phyloP scores from a whole-genome alignment of 176 grass and related monocot genomes.

The Luzula sylvatica region DNA sequence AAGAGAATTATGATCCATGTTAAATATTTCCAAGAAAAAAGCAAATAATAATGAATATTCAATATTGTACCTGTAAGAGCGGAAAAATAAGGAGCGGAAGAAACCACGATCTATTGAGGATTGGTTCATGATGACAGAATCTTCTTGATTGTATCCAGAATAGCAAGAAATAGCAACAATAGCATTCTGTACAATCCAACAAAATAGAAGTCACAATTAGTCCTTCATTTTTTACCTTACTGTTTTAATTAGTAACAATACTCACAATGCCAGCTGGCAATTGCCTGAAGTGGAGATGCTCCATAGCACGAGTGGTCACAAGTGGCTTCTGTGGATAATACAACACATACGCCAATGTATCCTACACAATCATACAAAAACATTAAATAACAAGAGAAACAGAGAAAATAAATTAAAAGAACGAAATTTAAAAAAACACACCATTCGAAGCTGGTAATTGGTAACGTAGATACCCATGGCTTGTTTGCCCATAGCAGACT shows the following conservation, averaged over 20 bases:
- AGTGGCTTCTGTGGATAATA: constrained; percentile 99
- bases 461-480: constrained; percentile 99
- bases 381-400: constrained; percentile 16
- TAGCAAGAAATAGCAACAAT: constrained; percentile 99
- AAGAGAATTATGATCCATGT: not conserved
- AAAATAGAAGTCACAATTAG: constrained; percentile 24
- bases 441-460: constrained; percentile 98
- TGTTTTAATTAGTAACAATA: not conserved
- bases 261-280: constrained; percentile 98
- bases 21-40: constrained; percentile 3
- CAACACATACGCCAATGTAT: constrained; percentile 93
- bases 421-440: constrained; percentile 25
- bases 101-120: constrained; percentile 98
- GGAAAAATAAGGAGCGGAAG: constrained; percentile 92
- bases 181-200: constrained; percentile 64
- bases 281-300: constrained; percentile 97
- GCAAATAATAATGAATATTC: constrained; percentile 1
- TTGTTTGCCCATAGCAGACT: constrained; percentile 99
- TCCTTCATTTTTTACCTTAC: not conserved
- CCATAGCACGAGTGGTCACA: constrained; percentile 96
- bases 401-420: constrained; percentile 14
- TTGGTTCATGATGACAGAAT: constrained; percentile 99
- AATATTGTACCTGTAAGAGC: constrained; percentile 66
- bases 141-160: constrained; percentile 99
- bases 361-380: constrained; percentile 33